phyloP scores from a whole-genome alignment of 2,329 filamentous ascomycete genomes.

The Pyricularia sp. region DNA sequence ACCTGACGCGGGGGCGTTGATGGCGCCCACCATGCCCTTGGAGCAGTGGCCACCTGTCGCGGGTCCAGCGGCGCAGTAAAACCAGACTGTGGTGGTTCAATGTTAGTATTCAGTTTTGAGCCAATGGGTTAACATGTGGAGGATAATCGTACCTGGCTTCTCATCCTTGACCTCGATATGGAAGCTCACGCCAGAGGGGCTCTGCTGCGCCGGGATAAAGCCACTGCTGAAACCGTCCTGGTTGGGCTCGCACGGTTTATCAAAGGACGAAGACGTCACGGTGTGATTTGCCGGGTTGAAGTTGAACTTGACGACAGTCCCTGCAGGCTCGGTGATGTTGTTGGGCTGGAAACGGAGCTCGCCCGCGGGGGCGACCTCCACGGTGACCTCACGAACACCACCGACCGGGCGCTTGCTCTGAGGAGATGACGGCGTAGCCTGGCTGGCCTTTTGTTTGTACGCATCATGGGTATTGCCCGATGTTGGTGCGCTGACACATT shows the following conservation, averaged over 20 bases:
- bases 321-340: conserved; percentile 21
- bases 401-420: conserved; percentile 19
- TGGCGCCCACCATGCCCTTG: conserved; percentile 35
- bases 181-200: conserved; percentile 22
- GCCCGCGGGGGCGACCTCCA: conserved; percentile 23
- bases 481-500: neutral
- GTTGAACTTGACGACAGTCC: conserved; percentile 23
- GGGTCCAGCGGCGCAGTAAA: conserved; percentile 24
- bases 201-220: conserved; percentile 23
- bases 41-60: conserved; percentile 23
- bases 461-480: conserved; percentile 24
- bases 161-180: conserved; percentile 20
- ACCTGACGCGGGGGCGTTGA: conserved; percentile 27
- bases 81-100: conserved; percentile 17
- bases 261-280: conserved; percentile 28
- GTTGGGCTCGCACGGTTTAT: conserved; percentile 28
- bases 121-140: neutral
- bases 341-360: conserved; percentile 22
- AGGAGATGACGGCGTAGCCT: conserved; percentile 6
- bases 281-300: conserved; percentile 28
- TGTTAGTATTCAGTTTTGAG: neutral
- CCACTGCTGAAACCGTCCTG: conserved; percentile 26
- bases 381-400: conserved; percentile 21
- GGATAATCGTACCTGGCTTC: conserved; percentile 13
- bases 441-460: conserved; percentile 20